phyloP scores from a whole-genome alignment of 1,284 basidiomycete species.

The Naganishia cerealis region DNA sequence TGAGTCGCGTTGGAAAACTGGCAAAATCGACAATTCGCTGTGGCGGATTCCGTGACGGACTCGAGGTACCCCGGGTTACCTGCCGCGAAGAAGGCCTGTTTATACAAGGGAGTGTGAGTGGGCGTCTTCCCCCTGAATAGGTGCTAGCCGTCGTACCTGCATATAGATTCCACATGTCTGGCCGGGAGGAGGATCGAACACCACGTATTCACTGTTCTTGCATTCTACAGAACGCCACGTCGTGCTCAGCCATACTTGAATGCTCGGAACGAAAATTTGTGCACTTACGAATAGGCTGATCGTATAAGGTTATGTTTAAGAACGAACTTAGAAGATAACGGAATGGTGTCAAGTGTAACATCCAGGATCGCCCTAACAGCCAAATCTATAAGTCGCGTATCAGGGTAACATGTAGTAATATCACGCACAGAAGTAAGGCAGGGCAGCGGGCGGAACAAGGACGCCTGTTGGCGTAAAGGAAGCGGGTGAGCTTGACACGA shows the following conservation, averaged over 20 bases:
- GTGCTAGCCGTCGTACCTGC: constrained; percentile 39
- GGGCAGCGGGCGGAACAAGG: constrained; percentile 11
- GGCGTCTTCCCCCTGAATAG: background rate
- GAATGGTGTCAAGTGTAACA: constrained; percentile 28
- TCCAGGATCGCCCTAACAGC: constrained; percentile 25
- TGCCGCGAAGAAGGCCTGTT: constrained; percentile 18
- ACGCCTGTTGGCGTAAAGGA: background rate
- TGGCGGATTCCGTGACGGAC: constrained; percentile 51
- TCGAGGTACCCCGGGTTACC: constrained; percentile 49
- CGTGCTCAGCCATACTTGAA: background rate
- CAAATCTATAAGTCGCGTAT: background rate
- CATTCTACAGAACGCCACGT: constrained; percentile 41
- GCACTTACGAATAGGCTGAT: constrained; percentile 28
- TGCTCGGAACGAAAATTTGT: background rate
- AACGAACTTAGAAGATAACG: constrained; percentile 25
- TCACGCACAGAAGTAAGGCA: constrained; percentile 27
- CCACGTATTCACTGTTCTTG: constrained; percentile 49
- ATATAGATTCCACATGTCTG: constrained; percentile 55
- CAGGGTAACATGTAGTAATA: background rate
- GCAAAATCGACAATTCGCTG: constrained; percentile 53
- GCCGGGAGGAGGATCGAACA: constrained; percentile 51
- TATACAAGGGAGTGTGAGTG: background rate
- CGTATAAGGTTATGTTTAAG: constrained; percentile 22
- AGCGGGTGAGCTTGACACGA: background rate
- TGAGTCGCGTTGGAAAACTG: constrained; percentile 54